A percentile compares a stretch with the other conserved stretches of the same genome.
phyloP scores from a whole-genome alignment of 2,329 filamentous ascomycete species.

The Tympanopsis confertula region DNA sequence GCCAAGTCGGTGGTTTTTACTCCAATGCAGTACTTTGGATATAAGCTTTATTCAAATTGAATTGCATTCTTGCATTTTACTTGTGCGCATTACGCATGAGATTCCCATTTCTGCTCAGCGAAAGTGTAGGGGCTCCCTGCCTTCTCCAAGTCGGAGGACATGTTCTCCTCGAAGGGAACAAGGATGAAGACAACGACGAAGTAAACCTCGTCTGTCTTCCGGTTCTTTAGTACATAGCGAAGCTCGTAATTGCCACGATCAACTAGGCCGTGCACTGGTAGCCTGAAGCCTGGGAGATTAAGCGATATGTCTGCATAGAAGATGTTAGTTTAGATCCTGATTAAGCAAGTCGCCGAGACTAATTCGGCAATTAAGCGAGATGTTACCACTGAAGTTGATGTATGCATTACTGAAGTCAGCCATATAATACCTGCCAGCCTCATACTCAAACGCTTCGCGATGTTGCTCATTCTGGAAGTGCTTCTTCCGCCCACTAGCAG shows the following conservation, averaged over 20 bases:
- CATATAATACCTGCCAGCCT: not conserved
- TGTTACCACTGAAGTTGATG: not conserved
- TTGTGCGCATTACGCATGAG: no score
- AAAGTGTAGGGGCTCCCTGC: no score
- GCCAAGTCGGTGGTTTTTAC: no score
- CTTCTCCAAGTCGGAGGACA: no score
- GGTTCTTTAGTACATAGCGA: not conserved
- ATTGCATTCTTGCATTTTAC: no score
- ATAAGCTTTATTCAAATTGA: no score
- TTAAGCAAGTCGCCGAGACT: no score
- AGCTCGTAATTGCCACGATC: not conserved
- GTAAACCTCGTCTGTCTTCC: not conserved
- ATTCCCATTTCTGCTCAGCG: no score
- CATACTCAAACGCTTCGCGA: not conserved
- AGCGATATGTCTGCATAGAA: not conserved
- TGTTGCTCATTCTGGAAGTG: not conserved
- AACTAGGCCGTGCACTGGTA: not conserved
- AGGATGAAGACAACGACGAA: not conserved
- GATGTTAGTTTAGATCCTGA: no score
- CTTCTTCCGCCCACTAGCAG: not conserved
- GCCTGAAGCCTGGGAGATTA: not conserved
- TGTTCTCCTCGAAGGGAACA: no score
- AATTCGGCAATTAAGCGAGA: no score
- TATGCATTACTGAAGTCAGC: not conserved
- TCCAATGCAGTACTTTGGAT: no score